These are phyloP conservation scores for Verticillium zaregamsianum DNA, from an alignment of 2,329 filamentous ascomycete genomes.

Conservation along the genomic window DNA sequence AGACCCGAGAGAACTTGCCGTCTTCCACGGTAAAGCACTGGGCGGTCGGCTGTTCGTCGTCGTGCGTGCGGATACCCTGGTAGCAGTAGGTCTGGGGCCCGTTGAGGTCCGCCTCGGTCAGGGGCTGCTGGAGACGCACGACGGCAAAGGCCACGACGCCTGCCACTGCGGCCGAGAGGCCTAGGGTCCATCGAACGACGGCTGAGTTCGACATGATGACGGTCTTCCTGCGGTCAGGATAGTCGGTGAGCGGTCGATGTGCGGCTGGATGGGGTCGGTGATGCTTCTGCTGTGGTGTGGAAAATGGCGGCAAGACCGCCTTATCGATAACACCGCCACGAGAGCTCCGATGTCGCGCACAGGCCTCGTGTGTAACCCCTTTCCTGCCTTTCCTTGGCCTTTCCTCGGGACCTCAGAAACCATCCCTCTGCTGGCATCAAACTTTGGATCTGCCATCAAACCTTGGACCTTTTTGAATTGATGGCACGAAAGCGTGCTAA, in stretches of 20 bases:
- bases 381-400: neutral
- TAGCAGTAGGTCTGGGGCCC: constrained; percentile 32
- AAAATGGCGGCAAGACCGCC: neutral
- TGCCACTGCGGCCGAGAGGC: constrained; percentile 20
- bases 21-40: constrained; percentile 53
- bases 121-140: constrained; percentile 14
- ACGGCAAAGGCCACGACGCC: constrained; percentile 26
- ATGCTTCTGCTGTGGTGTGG: neutral
- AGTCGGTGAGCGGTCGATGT: neutral
- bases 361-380: neutral
- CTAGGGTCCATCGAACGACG: constrained; percentile 22
- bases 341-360: neutral
- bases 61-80: constrained; percentile 30
- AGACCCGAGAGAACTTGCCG: constrained; percentile 48
- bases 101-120: constrained; percentile 2
- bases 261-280: neutral
- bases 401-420: neutral
- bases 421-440: no score
- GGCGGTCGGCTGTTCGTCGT: constrained; percentile 29
- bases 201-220: constrained; percentile 8
- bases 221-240: neutral
- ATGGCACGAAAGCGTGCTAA: no score
- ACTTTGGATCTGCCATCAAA: no score
- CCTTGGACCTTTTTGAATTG: no score
- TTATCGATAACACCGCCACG: neutral